phyloP scores from a whole-genome alignment of 441 rosid genomes.

The Erysimum cheiri region DNA sequence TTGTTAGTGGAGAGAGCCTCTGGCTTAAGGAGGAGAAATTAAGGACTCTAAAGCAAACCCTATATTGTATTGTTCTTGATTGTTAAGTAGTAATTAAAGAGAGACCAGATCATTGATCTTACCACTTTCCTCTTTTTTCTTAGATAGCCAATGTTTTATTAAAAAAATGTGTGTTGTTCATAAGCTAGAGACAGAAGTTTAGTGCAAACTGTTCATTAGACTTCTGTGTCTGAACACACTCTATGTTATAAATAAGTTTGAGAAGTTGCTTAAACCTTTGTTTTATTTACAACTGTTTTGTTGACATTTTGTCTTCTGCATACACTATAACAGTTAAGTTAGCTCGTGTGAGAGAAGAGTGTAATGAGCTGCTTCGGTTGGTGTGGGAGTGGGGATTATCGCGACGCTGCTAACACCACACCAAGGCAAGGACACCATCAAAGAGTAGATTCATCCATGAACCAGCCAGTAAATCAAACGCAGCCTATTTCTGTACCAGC shows the following conservation, averaged over 20 bases:
- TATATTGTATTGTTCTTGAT: no score
- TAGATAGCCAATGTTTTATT: background rate
- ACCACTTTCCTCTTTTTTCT: no score
- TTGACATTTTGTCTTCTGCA: background rate
- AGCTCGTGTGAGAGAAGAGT: slow-evolving; percentile 25
- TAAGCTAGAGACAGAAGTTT: background rate
- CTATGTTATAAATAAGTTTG: no score
- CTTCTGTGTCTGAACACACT: background rate
- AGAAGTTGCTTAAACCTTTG: background rate
- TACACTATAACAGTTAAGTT: background rate
- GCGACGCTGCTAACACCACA: slow-evolving; percentile 50
- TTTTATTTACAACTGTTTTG: background rate
- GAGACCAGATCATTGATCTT: background rate
- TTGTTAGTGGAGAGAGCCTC: no score
- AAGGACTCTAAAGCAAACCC: no score
- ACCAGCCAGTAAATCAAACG: slow-evolving; percentile 40
- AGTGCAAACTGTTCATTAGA: background rate
- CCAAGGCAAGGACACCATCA: slow-evolving; percentile 43
- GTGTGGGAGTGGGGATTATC: slow-evolving; percentile 53
- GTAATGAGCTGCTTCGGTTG: slow-evolving; percentile 62
- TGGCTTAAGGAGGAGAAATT: no score
- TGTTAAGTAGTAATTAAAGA: no score
- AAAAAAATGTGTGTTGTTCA: background rate
- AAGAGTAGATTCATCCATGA: slow-evolving; percentile 46
- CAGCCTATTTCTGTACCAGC: slow-evolving; percentile 56